phyloP scores from a whole-genome alignment of 148 eudicot genomes.

The Hydrangea macrophylla region DNA sequence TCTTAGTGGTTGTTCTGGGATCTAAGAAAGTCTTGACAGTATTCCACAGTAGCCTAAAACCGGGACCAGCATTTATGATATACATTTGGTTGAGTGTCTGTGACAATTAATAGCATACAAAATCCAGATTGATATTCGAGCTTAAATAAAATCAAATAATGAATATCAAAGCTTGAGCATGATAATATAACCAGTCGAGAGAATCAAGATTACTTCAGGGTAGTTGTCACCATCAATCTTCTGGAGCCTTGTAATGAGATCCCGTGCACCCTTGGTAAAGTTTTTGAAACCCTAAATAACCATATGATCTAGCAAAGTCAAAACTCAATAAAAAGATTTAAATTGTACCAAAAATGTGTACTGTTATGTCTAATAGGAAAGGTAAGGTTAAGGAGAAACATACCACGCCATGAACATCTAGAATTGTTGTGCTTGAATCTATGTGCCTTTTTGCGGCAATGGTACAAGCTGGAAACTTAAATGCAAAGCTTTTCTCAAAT shows the following conservation, averaged over 20 bases:
- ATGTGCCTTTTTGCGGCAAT: constrained; percentile 86
- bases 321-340: not conserved
- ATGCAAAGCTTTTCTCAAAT: constrained; percentile 75
- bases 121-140: not conserved
- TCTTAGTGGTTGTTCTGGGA: constrained; percentile 90
- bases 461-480: constrained; percentile 87
- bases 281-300: constrained; percentile 66
- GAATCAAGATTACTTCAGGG: constrained; percentile 61
- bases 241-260: constrained; percentile 75
- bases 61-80: constrained; percentile 96
- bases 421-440: constrained; percentile 89
- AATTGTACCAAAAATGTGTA: not conserved
- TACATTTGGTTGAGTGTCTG: constrained; percentile 93
- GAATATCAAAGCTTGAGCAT: not conserved
- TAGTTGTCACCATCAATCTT: constrained; percentile 90
- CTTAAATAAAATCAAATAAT: constrained; percentile 10
- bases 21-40: constrained; percentile 81
- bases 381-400: constrained; percentile 18
- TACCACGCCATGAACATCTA: constrained; percentile 99
- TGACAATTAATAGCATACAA: constrained; percentile 16
- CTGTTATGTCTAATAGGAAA: not conserved
- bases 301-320: not conserved
- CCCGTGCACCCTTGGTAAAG: constrained; percentile 81
- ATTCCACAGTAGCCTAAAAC: constrained; percentile 93
- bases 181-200: not conserved